Evolutionary conservation across 1,284 basidiomycete genomes (phyloP), one percentile per base, ranked within the genome.

Genomic region (Pseudozyma tsukubaensis): DNA sequence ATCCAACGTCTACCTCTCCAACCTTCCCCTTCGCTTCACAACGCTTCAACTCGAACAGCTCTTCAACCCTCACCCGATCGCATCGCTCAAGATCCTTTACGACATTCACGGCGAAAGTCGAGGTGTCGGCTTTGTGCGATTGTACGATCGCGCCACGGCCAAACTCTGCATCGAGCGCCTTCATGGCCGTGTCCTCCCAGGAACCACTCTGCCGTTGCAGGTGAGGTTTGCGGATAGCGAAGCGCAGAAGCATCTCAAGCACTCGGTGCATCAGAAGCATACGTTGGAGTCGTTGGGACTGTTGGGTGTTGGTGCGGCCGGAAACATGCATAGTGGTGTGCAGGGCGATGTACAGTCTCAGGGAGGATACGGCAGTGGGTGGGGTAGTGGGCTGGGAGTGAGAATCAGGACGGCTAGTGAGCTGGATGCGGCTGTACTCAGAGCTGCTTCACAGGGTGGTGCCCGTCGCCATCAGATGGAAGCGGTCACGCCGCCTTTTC

Each of bases 211-310:
- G 43, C 74, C 77, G 14, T 50, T 82, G 14, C 78, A 78, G 37
- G 79, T 74, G 13, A 52, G 80, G 16, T 82, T 82, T 43, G 80
- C 80, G 14, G 80, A 82, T 48, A 79, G 77, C 58, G 80, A 82
- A 40, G 77, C 66, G 24, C 80, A 82, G 55, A 80, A 77, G 52
- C 64, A 66, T 9, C 68, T 79, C 57, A 78, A 78, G 47, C 59
- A 72, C n/a, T 59, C 57, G n/a, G 67, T 64, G 1, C 47, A 48
- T 55, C 66, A 66, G 57, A 69, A 73, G 58, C 64, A 73, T 5
- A 73, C 75, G 34, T 59, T 72, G 40, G 69, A 76, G 21, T 57
- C 60, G 34, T 63, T 75, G 14, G 68, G 62, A 3, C 21, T 71
- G 24, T 32, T 63, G 9, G 39, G 36, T 6, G 12, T 48, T 3